Percentiles rank a stretch among this genome's conserved stretches.
Evolutionary conservation across 106 monocot genomes (phyloP).

Genomic region (Narthecium ossifragum): DNA sequence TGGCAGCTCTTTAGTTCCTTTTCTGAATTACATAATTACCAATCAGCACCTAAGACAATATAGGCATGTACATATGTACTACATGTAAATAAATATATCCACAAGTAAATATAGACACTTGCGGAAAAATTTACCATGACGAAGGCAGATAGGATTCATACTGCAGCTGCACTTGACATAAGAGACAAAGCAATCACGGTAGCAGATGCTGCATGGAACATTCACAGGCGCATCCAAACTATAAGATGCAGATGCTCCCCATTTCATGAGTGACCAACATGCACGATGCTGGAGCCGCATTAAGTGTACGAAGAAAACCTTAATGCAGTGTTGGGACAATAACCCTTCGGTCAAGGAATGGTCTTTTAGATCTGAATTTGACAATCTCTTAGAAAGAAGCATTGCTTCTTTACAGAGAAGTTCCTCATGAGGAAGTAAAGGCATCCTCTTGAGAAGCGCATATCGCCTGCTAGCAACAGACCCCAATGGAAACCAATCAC

Average conservation of each 20-base stretch:
- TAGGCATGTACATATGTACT: too few species aligned
- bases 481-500: slow-evolving; percentile 91
- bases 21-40: slow-evolving; percentile 22
- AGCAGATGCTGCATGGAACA: slow-evolving; percentile 44
- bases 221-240: slow-evolving; percentile 4
- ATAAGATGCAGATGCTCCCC: slow-evolving; percentile 13
- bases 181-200: slow-evolving; percentile 52
- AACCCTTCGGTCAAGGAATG: slow-evolving; percentile 24
- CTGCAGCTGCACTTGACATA: slow-evolving; percentile 53
- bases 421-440: slow-evolving; percentile 82
- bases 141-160: slow-evolving; percentile 45
- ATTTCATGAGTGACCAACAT: slow-evolving; percentile 36
- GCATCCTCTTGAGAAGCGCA: slow-evolving; percentile 65
- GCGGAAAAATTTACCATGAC: too few species aligned
- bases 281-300: slow-evolving; percentile 53
- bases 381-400: slow-evolving; percentile 31
- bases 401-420: slow-evolving; percentile 86
- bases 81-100: too few species aligned
- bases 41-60: too few species aligned
- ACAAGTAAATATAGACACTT: too few species aligned
- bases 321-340: slow-evolving; percentile 22
- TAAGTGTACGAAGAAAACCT: slow-evolving; percentile 54
- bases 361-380: slow-evolving; percentile 3
- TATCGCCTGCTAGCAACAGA: slow-evolving; percentile 67
- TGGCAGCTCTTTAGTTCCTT: slow-evolving; percentile 30